Conservation (phyloP, 2,329 filamentous ascomycete genomes). For the Colletotrichum chlorophyti region DNA sequence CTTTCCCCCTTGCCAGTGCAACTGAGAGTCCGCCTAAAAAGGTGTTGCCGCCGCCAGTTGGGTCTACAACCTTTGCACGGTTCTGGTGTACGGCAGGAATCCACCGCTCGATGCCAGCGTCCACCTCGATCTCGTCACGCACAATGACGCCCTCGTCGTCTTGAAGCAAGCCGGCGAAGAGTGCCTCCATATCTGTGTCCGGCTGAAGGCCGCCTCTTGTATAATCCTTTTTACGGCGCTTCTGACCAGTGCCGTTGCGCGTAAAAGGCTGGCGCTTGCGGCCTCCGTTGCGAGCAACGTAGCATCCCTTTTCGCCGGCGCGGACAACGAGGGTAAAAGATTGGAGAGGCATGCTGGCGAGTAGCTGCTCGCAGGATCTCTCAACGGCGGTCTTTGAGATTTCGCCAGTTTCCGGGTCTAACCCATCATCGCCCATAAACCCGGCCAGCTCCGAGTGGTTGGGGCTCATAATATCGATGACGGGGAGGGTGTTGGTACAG, state of each 20-base stretch:
- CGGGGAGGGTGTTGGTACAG: slow-evolving; percentile 66
- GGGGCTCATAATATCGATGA: slow-evolving; percentile 72
- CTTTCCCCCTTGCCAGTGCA: slow-evolving; percentile 64
- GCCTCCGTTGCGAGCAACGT: slow-evolving; percentile 64
- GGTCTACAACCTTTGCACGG: slow-evolving; percentile 74
- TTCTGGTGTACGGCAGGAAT: slow-evolving; percentile 76
- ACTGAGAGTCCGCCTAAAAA: slow-evolving; percentile 73
- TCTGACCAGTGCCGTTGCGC: slow-evolving; percentile 35
- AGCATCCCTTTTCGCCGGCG: slow-evolving; percentile 76
- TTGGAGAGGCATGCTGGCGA: slow-evolving; percentile 69
- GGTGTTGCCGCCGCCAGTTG: slow-evolving; percentile 92
- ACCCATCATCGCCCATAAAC: slow-evolving; percentile 73
- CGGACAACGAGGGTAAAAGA: slow-evolving; percentile 73
- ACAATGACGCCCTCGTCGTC: slow-evolving; percentile 59
- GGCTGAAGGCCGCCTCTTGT: slow-evolving; percentile 59
- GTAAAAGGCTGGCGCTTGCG: slow-evolving; percentile 47
- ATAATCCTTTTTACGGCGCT: slow-evolving; percentile 50
- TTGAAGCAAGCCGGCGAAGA: slow-evolving; percentile 65
- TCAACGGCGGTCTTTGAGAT: slow-evolving; percentile 62
- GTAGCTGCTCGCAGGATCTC: slow-evolving; percentile 66
- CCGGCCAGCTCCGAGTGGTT: slow-evolving; percentile 90
- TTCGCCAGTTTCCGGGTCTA: slow-evolving; percentile 61
- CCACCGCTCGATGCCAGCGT: slow-evolving; percentile 74
- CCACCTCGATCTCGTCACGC: slow-evolving; percentile 65
- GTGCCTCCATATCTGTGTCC: slow-evolving; percentile 68